Evolutionary conservation across 768 basidiomycete genomes (phyloP), one percentile per base, ranked within the genome.

Genomic region (Mycena olivaceomarginata): DNA sequence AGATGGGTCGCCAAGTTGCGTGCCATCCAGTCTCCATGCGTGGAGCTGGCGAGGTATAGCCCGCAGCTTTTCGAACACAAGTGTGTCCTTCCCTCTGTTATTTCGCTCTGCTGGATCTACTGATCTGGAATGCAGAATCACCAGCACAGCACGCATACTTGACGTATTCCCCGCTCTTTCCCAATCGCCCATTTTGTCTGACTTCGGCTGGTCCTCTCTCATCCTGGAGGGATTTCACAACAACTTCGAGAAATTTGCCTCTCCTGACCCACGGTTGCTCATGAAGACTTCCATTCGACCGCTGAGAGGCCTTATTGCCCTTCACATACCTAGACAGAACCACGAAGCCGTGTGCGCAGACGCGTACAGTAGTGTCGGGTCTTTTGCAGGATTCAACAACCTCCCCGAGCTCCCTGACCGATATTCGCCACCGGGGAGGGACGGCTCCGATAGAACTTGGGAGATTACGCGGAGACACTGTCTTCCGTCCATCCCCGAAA

Each of bases 191-290:
- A 86, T 90, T 7, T 81, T 94, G 11, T 88, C 86, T 5, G 77
- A 89, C 45, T 93, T 92, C 81, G 85, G 87, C 20, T 94, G 93
- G 93, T 94, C 94, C 0, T 87, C 92, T 0, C 88, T 94, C 5
- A 85, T 94, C 72, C 84, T 91, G 63, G 81, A 81, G 20, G 88
- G 88, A 0, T 92, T 91, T 80, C 77, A 84, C 22, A 81, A 82
- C 20, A 94, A 94, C 79, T 80, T 85, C 2, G 82, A 85, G 9
- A 83, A 90, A 57, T 90, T 93, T 63, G 69, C 70, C 12, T 69
- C 12, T 81, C 66, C 73, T 72, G 74, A 20, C 70, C 73, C 63
- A 15, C 77, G 37, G 12, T 74, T 37, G 39, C 73, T 72, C 67
- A 57, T 65, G 22, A 67, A 74, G 66, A 67, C 71, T 40, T 72